A percentile compares a stretch with the other conserved stretches of the same genome.
phyloP scores from a whole-genome alignment of 225 moss, liverwort and hornwort species.

The Climacium dendroides region DNA sequence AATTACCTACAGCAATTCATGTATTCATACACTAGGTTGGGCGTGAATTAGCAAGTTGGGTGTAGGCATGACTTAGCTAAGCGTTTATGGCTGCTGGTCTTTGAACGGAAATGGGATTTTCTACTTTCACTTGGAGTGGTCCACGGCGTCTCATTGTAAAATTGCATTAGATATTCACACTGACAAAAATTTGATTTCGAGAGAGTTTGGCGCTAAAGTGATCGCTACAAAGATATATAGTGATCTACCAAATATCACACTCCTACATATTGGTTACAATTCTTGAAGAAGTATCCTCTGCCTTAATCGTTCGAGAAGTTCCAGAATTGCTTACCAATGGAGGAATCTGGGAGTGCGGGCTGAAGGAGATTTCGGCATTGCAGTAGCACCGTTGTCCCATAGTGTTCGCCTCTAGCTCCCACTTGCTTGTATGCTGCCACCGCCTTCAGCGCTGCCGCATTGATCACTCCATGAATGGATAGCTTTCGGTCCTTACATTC shows the following conservation, averaged over 20 bases:
- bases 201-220: not conserved
- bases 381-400: constrained; percentile 42
- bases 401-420: constrained; percentile 57
- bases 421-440: constrained; percentile 45
- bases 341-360: constrained; percentile 37
- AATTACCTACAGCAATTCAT: not conserved
- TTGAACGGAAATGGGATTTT: not conserved
- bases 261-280: no score
- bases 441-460: constrained; percentile 54
- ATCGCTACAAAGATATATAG: not conserved
- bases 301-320: not conserved
- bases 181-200: not conserved
- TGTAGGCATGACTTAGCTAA: not conserved
- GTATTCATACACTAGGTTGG: not conserved
- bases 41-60: not conserved
- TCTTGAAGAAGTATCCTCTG: not conserved
- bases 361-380: constrained; percentile 44
- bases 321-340: constrained; percentile 30
- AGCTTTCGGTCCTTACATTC: constrained; percentile 1
- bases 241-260: not conserved
- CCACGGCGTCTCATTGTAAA: no score
- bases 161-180: not conserved
- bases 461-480: constrained; percentile 38
- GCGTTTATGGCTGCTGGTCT: not conserved
- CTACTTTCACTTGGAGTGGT: not conserved